phyloP scores from a whole-genome alignment of 1,139 yeast species.

The Protomyces pachydermus region DNA sequence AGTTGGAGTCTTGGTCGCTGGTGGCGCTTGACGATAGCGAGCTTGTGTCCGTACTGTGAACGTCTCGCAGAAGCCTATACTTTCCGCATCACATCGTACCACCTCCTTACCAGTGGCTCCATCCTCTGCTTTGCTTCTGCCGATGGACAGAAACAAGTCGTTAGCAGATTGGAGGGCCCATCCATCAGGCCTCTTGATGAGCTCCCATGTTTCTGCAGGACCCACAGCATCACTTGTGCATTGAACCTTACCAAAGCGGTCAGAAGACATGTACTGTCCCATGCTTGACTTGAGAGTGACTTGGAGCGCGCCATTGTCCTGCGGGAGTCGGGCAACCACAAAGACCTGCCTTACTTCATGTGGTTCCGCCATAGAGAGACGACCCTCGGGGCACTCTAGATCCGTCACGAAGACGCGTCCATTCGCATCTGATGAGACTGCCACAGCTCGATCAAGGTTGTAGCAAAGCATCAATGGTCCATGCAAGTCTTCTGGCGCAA shows the following conservation, averaged over 20 bases:
- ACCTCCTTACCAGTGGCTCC: conserved; percentile 1
- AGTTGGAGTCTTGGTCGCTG: not conserved
- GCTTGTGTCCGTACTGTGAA: conserved; percentile 16
- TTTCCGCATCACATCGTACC: conserved; percentile 22
- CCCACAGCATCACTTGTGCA: conserved; percentile 29
- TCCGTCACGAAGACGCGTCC: conserved; percentile 25
- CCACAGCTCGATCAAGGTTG: conserved; percentile 7
- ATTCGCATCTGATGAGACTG: conserved; percentile 25
- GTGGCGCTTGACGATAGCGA: conserved; percentile 5
- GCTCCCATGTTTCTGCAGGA: conserved; percentile 26
- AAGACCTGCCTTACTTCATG: conserved; percentile 30
- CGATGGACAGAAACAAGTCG: conserved; percentile 19
- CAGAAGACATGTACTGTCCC: conserved; percentile 27
- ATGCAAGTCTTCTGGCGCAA: not conserved
- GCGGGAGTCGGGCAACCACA: conserved; percentile 6
- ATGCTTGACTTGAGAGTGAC: conserved; percentile 8
- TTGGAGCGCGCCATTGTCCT: conserved; percentile 13
- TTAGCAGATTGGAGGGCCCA: conserved; percentile 17
- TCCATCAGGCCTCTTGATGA: conserved; percentile 16
- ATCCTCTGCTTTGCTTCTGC: not conserved
- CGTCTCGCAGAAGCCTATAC: conserved; percentile 21
- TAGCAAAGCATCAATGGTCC: conserved; percentile 21
- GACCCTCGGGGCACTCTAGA: conserved; percentile 2
- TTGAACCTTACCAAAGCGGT: conserved; percentile 25
- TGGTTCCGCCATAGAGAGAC: conserved; percentile 19